Conservation (phyloP, 257 asterid species). For the Thymus quinquecostatus region DNA sequence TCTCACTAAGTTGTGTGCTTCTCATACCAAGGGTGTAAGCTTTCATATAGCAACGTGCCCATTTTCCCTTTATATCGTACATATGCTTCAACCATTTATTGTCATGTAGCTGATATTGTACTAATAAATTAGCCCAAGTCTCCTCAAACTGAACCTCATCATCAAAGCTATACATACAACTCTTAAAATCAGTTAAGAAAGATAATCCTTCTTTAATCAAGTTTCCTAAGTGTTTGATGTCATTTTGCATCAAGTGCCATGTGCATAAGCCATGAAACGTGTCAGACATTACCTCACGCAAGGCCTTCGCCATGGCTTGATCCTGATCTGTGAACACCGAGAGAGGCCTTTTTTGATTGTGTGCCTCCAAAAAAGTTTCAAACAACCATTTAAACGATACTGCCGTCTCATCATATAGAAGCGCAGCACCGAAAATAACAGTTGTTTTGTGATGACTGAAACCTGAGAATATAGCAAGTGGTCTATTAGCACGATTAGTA, state of each 20-base stretch:
- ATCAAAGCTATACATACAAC: slow-evolving; percentile 9
- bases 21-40: neutral
- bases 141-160: neutral
- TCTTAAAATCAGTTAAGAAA: slow-evolving; percentile 10
- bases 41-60: neutral
- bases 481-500: neutral
- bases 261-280: neutral
- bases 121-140: neutral
- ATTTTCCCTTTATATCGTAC: neutral
- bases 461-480: neutral
- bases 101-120: neutral
- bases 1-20: neutral
- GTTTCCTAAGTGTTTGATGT: neutral
- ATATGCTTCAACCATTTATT: neutral
- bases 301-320: neutral
- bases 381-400: neutral
- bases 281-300: neutral
- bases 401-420: slow-evolving; percentile 5
- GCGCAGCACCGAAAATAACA: neutral
- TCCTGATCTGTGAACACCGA: neutral
- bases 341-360: neutral
- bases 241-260: neutral
- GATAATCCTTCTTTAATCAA: slow-evolving; percentile 5
- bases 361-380: neutral
- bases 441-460: neutral